Percentiles rank a stretch among this genome's conserved stretches.
Conservation (phyloP, 1,139 yeast genomes). For the Zygosaccharomyces sapae region DNA sequence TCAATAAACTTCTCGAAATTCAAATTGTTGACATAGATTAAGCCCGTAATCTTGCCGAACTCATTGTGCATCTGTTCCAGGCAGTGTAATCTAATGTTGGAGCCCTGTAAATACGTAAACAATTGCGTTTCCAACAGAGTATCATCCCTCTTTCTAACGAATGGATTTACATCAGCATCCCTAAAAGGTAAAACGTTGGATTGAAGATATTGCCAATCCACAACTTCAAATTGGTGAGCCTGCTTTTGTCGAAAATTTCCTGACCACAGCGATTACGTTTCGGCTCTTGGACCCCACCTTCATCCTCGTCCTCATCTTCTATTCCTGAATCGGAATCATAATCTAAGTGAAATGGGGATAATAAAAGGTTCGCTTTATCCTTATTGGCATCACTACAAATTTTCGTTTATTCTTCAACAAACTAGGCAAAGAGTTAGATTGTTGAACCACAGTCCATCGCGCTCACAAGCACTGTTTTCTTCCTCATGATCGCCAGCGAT, state of each 20-base stretch:
- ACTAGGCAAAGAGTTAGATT: constrained; percentile 10
- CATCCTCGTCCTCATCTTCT: too few relatives aligned
- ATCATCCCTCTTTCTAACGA: constrained; percentile 4
- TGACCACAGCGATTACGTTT: neutral
- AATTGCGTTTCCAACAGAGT: constrained; percentile 16
- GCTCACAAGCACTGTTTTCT: constrained; percentile 4
- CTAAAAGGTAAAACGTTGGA: constrained; percentile 13
- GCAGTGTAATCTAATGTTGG: constrained; percentile 30
- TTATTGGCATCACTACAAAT: constrained; percentile 1
- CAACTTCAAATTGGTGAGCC: constrained; percentile 10
- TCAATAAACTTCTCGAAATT: constrained; percentile 33
- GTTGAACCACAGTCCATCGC: constrained; percentile 16
- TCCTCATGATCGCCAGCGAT: constrained; percentile 9
- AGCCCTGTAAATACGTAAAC: constrained; percentile 22
- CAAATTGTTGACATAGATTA: constrained; percentile 30
- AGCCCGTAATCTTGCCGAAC: constrained; percentile 25
- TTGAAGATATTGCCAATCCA: constrained; percentile 14
- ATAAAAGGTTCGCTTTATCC: neutral
- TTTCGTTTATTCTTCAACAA: constrained; percentile 9
- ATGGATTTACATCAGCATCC: constrained; percentile 10
- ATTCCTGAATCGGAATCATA: constrained; percentile 15
- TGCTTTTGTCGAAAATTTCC: neutral
- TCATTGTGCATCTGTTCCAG: constrained; percentile 12
- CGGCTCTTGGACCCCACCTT: constrained; percentile 10
- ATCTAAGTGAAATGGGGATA: constrained; percentile 13